Conservation (phyloP, 2,329 filamentous ascomycete genomes). For the Dendrostoma leiphaemia region DNA sequence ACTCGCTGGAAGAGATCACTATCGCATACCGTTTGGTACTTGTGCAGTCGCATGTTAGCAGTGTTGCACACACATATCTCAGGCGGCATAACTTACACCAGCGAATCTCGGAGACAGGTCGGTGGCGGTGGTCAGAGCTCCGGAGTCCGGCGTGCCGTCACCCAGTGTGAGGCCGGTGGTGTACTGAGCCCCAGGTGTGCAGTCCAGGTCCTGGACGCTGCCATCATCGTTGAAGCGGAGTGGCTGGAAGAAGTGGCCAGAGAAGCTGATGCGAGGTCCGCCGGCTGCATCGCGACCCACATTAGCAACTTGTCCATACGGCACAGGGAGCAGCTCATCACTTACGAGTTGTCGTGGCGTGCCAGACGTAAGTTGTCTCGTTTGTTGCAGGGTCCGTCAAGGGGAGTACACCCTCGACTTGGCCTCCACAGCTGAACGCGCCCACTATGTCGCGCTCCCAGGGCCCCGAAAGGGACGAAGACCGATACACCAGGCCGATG, state of each 20-base stretch:
- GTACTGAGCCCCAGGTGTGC: not conserved
- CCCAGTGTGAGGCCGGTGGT: not conserved
- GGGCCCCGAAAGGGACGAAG: conserved; percentile 2
- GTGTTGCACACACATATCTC: no score
- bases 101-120: conserved; percentile 6
- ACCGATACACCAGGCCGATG: conserved; percentile 8
- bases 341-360: conserved; percentile 6
- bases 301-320: no score
- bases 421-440: conserved; percentile 1
- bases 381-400: conserved; percentile 9
- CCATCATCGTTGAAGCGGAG: conserved; percentile 10
- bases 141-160: not conserved
- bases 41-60: not conserved
- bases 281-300: not conserved
- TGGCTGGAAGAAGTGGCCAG: conserved; percentile 13
- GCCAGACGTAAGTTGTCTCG: conserved; percentile 14
- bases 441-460: conserved; percentile 10
- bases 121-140: conserved; percentile 4
- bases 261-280: conserved; percentile 8
- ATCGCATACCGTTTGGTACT: conserved; percentile 7
- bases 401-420: conserved; percentile 9
- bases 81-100: conserved; percentile 1
- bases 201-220: conserved; percentile 8
- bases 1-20: conserved; percentile 5
- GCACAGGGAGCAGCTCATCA: no score